These are phyloP conservation scores for Noccaea caerulescens DNA, from an alignment of 345 rosid species.

Conservation along the genomic window DNA sequence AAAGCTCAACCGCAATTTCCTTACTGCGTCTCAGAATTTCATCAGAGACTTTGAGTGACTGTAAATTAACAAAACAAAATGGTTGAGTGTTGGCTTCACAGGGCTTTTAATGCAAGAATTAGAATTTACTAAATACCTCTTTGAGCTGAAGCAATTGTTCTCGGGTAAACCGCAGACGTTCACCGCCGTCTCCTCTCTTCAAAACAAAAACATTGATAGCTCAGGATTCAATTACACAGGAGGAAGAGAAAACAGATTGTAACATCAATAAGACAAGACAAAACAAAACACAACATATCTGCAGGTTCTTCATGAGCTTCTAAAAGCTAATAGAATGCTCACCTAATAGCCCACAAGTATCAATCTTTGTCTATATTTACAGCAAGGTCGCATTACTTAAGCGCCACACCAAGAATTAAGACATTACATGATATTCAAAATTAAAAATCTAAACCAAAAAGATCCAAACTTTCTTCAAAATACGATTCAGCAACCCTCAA, in stretches of 20 bases:
- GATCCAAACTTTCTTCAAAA: conserved; percentile 20
- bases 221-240: conserved; percentile 18
- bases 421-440: conserved; percentile 38
- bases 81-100: conserved; percentile 5
- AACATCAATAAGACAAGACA: neutral
- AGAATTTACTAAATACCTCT: conserved; percentile 49
- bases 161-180: conserved; percentile 52
- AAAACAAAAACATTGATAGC: neutral
- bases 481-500: conserved; percentile 10
- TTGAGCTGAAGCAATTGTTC: conserved; percentile 63
- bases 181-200: conserved; percentile 51
- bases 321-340: neutral
- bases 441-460: conserved; percentile 53
- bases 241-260: neutral
- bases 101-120: neutral
- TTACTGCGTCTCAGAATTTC: conserved; percentile 57
- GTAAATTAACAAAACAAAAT: neutral
- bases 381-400: conserved; percentile 58
- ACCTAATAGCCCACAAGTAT: conserved; percentile 18
- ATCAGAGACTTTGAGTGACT: conserved; percentile 48
- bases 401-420: conserved; percentile 79
- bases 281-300: neutral
- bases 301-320: conserved; percentile 21
- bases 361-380: conserved; percentile 36
- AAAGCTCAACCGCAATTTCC: conserved; percentile 66